These are phyloP conservation scores for Aspergillus sclerotiicarbonarius DNA, from an alignment of 495 filamentous ascomycete species.

Conservation along the genomic window DNA sequence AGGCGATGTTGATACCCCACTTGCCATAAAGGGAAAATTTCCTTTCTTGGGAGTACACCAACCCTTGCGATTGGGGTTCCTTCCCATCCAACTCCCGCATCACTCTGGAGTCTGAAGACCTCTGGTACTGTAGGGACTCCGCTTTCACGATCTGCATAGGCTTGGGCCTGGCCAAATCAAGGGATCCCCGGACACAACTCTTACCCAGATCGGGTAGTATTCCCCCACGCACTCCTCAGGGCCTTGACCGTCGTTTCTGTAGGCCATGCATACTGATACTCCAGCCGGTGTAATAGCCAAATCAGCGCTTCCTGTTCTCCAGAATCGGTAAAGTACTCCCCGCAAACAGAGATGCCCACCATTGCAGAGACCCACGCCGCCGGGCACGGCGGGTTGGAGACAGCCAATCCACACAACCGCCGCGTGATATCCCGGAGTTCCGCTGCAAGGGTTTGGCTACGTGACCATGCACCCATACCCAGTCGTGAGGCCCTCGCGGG, in stretches of 20 bases:
- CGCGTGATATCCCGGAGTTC: constrained; percentile 15
- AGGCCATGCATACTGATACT: constrained; percentile 26
- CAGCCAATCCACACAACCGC: constrained; percentile 19
- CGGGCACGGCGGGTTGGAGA: constrained; percentile 19
- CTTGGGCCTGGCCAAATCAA: too few species aligned
- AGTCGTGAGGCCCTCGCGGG: not conserved
- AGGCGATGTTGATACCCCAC: too few species aligned
- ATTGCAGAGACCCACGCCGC: constrained; percentile 18
- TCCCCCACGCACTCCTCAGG: too few species aligned
- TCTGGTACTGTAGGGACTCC: too few species aligned
- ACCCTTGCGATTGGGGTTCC: too few species aligned
- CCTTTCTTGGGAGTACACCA: too few species aligned
- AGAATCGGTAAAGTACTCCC: constrained; percentile 19
- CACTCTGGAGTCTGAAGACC: too few species aligned
- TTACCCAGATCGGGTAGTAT: too few species aligned
- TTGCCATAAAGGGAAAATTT: too few species aligned
- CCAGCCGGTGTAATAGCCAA: constrained; percentile 20
- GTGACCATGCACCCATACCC: not conserved
- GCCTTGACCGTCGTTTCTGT: constrained; percentile 2
- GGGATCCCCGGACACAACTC: too few species aligned
- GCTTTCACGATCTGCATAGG: too few species aligned
- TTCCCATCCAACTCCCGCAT: too few species aligned
- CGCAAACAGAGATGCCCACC: constrained; percentile 26
- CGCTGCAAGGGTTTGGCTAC: constrained; percentile 7
- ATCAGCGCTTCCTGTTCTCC: constrained; percentile 21